Conservation (phyloP, 371 early-diverging fungal genomes). For the Rhizomucor miehei region DNA sequence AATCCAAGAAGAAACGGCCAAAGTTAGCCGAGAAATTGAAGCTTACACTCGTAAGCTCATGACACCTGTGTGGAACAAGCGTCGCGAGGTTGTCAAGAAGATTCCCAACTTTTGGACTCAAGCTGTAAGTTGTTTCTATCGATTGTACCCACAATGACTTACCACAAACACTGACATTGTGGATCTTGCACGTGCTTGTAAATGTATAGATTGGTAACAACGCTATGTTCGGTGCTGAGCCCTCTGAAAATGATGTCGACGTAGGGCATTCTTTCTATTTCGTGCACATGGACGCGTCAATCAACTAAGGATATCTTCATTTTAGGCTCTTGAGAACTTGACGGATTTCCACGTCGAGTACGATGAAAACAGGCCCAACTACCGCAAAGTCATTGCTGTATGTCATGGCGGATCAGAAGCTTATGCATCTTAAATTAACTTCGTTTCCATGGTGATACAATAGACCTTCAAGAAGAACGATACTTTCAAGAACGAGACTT, state of each 20-base stretch:
- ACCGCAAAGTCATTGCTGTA: constrained; percentile 53
- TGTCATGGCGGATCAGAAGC: constrained; percentile 12
- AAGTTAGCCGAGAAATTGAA: constrained; percentile 32
- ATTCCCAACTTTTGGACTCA: constrained; percentile 57
- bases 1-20: constrained; percentile 35
- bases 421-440: neutral
- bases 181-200: constrained; percentile 1
- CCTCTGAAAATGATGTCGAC: constrained; percentile 32
- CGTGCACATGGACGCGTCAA: neutral
- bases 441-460: neutral
- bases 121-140: constrained; percentile 26
- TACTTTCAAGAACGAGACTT: constrained; percentile 52
- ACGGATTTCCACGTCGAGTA: constrained; percentile 56
- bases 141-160: neutral
- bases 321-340: constrained; percentile 47
- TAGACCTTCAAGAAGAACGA: constrained; percentile 57
- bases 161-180: too few species aligned
- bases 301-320: too few species aligned
- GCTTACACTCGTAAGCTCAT: constrained; percentile 46
- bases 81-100: constrained; percentile 53
- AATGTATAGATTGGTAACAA: constrained; percentile 46
- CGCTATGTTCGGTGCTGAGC: constrained; percentile 15
- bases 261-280: neutral
- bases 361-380: constrained; percentile 43
- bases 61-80: constrained; percentile 54